Evolutionary conservation across 1,284 basidiomycete genomes (phyloP).

Genomic region (Athelia psychrophila): DNA sequence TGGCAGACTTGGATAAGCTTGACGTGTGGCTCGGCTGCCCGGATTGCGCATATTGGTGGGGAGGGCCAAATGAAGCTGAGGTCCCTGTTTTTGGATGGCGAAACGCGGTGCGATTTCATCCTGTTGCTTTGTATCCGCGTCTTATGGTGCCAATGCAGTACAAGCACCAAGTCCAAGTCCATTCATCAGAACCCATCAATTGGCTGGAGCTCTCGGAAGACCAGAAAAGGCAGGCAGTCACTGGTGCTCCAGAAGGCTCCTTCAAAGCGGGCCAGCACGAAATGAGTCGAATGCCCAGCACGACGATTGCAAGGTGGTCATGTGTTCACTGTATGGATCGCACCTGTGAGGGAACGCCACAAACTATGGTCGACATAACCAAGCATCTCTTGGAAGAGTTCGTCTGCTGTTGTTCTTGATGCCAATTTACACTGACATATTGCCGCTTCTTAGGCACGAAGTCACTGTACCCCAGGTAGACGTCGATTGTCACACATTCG

Average conservation of each 20-base stretch:
- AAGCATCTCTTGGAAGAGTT: background rate
- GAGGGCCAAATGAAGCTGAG: background rate
- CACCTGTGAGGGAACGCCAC: background rate
- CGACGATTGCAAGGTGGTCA: background rate
- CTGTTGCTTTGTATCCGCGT: background rate
- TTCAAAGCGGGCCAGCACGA: background rate
- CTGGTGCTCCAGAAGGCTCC: background rate
- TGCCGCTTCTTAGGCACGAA: no score
- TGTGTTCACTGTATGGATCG: background rate
- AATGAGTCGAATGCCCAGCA: background rate
- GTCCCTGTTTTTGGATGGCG: background rate
- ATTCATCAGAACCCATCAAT: background rate
- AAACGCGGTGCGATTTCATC: background rate
- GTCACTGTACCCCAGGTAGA: no score
- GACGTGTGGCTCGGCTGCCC: constrained; percentile 33
- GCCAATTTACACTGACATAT: no score
- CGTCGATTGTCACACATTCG: no score
- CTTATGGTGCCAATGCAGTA: background rate
- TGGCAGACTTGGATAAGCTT: constrained; percentile 22
- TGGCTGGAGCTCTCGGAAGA: background rate
- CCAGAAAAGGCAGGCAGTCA: background rate
- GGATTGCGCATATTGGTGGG: constrained; percentile 20
- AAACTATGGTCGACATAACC: background rate
- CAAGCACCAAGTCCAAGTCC: background rate
- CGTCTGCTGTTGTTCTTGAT: background rate